A percentile compares a stretch with the other conserved stretches of the same genome.
These are phyloP conservation scores for Penicillium argentinense DNA, from an alignment of 495 filamentous ascomycete genomes.

Conservation along the genomic window DNA sequence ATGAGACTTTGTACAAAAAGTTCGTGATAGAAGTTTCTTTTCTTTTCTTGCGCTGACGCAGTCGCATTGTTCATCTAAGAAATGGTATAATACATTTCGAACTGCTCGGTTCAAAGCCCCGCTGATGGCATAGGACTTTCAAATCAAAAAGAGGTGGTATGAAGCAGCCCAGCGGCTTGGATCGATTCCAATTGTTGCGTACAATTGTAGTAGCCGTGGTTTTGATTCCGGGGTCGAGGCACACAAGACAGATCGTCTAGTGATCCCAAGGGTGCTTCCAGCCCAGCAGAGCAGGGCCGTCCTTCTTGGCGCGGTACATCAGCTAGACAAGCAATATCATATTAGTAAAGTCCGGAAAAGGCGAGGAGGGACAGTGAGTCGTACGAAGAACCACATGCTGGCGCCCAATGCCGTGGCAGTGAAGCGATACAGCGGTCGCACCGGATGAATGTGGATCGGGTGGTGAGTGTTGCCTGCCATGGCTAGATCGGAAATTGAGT, in stretches of 20 bases:
- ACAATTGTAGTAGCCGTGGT: not conserved
- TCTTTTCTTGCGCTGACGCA: conserved; percentile 2
- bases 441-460: conserved; percentile 71
- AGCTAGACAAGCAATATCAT: conserved; percentile 53
- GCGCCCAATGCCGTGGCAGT: conserved; percentile 84
- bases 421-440: conserved; percentile 76
- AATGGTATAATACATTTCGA: conserved; percentile 32
- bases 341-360: conserved; percentile 15
- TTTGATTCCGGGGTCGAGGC: not conserved
- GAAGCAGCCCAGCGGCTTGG: not conserved
- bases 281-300: conserved; percentile 81
- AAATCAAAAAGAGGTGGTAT: conserved; percentile 8
- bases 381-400: conserved; percentile 99
- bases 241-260: too few relatives aligned
- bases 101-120: conserved; percentile 3
- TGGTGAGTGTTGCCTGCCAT: conserved; percentile 60
- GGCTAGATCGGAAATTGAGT: conserved; percentile 20
- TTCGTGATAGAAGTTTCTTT: conserved; percentile 3
- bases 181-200: not conserved
- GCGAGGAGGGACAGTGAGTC: conserved; percentile 23
- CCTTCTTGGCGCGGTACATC: conserved; percentile 95
- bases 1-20: conserved; percentile 12
- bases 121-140: conserved; percentile 31
- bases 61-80: conserved; percentile 13
- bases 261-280: conserved; percentile 99